Conservation (phyloP, 75 land plant species). For the Selaginella tamariscina region DNA sequence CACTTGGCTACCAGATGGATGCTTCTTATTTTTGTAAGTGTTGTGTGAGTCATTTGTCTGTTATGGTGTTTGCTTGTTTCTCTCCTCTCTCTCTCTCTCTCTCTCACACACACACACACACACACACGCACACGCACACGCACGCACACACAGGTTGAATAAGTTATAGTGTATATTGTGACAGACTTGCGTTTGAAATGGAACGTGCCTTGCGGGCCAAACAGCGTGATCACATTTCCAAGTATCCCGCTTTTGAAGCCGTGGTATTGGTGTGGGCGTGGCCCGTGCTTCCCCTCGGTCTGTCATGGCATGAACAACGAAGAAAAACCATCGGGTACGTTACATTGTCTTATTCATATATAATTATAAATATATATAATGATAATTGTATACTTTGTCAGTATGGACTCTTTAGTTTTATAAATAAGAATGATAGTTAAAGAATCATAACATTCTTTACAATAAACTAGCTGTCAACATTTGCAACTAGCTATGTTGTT, state of each 20-base stretch:
- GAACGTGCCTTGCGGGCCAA: conserved; percentile 89
- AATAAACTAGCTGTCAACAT: too few species aligned
- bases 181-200: conserved; percentile 70
- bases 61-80: not conserved
- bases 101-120: too few species aligned
- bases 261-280: conserved; percentile 96
- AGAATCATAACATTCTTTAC: too few species aligned
- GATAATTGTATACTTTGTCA: not conserved
- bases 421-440: too few species aligned
- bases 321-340: conserved; percentile 62
- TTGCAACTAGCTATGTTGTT: too few species aligned
- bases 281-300: conserved; percentile 76
- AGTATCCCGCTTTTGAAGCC: conserved; percentile 79
- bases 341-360: not conserved
- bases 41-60: not conserved
- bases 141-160: too few species aligned
- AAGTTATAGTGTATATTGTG: too few species aligned
- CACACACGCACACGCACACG: too few species aligned
- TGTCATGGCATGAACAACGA: conserved; percentile 79
- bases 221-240: conserved; percentile 85
- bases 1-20: conserved; percentile 98
- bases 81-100: not conserved
- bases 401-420: too few species aligned
- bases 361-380: too few species aligned
- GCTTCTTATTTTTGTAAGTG: conserved; percentile 89